A percentile compares a stretch with the other conserved stretches of the same genome.
phyloP scores from a whole-genome alignment of 805 yeast genomes.

The Clavispora fructus region DNA sequence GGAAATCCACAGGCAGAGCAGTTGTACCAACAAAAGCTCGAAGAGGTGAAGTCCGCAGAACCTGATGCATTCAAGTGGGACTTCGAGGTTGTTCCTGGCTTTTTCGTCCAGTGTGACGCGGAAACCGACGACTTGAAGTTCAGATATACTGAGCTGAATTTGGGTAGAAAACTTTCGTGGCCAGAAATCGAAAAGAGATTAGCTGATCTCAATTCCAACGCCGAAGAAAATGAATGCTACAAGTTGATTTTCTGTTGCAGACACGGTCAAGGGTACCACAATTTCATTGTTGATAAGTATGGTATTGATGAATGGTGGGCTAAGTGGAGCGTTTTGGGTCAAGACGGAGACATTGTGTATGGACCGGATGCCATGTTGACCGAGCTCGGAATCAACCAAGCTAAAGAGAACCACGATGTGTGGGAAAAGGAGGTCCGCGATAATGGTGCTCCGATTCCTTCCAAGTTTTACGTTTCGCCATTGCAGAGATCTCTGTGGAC shows the following conservation, averaged over 20 bases:
- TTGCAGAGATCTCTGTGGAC: constrained; percentile 62
- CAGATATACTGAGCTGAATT: constrained; percentile 36
- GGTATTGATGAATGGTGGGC: constrained; percentile 55
- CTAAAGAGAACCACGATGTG: constrained; percentile 39
- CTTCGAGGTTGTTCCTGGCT: constrained; percentile 45
- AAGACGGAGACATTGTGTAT: constrained; percentile 52
- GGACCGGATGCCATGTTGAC: constrained; percentile 62
- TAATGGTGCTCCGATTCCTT: constrained; percentile 54
- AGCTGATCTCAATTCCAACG: constrained; percentile 28
- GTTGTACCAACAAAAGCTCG: constrained; percentile 5
- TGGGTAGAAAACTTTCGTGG: constrained; percentile 45
- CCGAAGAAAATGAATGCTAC: constrained; percentile 34
- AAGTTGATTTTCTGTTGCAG: constrained; percentile 53
- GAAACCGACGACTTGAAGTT: constrained; percentile 44
- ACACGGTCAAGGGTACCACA: constrained; percentile 71
- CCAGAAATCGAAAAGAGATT: constrained; percentile 26
- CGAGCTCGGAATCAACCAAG: constrained; percentile 51
- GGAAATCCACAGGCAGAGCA: constrained; percentile 7
- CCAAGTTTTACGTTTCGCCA: constrained; percentile 54
- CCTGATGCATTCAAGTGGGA: constrained; percentile 26
- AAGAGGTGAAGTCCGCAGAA: neutral
- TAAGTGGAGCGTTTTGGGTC: constrained; percentile 47
- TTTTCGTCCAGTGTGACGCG: constrained; percentile 43
- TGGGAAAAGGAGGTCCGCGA: constrained; percentile 40
- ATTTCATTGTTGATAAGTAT: constrained; percentile 48